Base-by-base conservation (phyloP, 1,139 yeast genomes). In the Yamadazyma epiphylla region DNA sequence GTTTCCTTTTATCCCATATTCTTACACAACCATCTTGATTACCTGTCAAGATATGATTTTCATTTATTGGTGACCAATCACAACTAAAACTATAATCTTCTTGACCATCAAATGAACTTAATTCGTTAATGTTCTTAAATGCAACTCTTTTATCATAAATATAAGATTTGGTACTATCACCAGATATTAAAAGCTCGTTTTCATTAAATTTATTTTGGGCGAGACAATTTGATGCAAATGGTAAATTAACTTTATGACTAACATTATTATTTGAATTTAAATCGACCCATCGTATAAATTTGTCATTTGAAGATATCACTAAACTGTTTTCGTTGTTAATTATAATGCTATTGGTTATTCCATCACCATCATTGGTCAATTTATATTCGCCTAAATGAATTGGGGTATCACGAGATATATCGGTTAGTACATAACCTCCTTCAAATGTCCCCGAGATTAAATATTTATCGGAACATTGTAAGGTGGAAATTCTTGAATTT, bases 1-100 rank as follows among this genome's bases (percentile, higher is more conserved):
- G 42, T 29, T 48, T 50, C 22, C 72, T 48, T 33, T 74, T 53
- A 48, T 77, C 84, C 67, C 76, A 76, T 7, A 77, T 41, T 30
- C 74, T 56, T 9, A 77, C 70, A 7, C 80, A 67, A 3, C 79
- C 70, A 48, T 78, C 85, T 48, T 78, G 84, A 43, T 71, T 74
- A 3, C 84, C 84, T 0, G 81, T 70, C 7, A 75, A 65, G 12
- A 77, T 40, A 4, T 60, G 42, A 28, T 69, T 53, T 16, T 68
- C 74, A 38, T 68, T 57, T 3, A 39, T 34, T 2, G 60, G 57
- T 5, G 65, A 59, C 84, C 84, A 78, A 38, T 77, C 83, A 47
- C 82, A 77, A 28, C 79, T 64, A 43, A 77, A 78, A 4, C 80
- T 74, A 45, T 51, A 76, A 45, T 77, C 84, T 28, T 53, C 50